Evolutionary conservation across 768 basidiomycete genomes (phyloP).

Genomic region (Russula virescens): DNA sequence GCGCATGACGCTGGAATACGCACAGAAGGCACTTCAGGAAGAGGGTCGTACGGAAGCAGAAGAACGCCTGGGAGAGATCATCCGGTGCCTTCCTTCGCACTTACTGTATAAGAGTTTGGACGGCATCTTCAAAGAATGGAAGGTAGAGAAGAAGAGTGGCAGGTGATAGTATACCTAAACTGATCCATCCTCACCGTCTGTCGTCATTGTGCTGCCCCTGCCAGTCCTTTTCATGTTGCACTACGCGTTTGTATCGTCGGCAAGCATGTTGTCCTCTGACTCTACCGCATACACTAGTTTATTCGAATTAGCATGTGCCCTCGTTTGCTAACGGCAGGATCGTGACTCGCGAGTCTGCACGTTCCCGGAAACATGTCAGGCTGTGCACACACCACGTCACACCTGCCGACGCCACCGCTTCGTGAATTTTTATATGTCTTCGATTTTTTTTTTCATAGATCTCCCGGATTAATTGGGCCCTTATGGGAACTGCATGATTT

Average conservation of each 20-base stretch:
- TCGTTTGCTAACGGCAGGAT: background rate
- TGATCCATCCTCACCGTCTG: slow-evolving; percentile 4
- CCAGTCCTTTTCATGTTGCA: slow-evolving; percentile 1
- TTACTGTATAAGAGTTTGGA: slow-evolving; percentile 89
- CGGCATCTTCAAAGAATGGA: slow-evolving; percentile 92
- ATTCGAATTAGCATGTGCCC: background rate
- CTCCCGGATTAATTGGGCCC: background rate
- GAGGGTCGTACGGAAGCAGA: slow-evolving; percentile 69
- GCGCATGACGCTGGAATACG: slow-evolving; percentile 77
- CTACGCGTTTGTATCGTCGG: slow-evolving; percentile 8
- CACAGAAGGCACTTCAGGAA: slow-evolving; percentile 53
- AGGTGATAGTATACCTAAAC: slow-evolving; percentile 27
- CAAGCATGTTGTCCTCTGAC: slow-evolving; percentile 1
- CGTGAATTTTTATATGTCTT: slow-evolving; percentile 1
- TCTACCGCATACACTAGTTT: background rate
- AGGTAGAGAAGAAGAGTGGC: slow-evolving; percentile 73
- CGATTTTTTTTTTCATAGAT: background rate
- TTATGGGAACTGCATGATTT: background rate
- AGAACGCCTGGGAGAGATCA: slow-evolving; percentile 78
- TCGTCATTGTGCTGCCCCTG: background rate
- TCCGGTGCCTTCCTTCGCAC: slow-evolving; percentile 81
- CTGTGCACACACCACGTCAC: slow-evolving; percentile 19
- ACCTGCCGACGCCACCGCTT: slow-evolving; percentile 7
- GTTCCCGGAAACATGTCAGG: background rate
- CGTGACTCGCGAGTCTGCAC: background rate